These are phyloP conservation scores for Geranium brycei DNA, from an alignment of 345 rosid species.

Conservation along the genomic window DNA sequence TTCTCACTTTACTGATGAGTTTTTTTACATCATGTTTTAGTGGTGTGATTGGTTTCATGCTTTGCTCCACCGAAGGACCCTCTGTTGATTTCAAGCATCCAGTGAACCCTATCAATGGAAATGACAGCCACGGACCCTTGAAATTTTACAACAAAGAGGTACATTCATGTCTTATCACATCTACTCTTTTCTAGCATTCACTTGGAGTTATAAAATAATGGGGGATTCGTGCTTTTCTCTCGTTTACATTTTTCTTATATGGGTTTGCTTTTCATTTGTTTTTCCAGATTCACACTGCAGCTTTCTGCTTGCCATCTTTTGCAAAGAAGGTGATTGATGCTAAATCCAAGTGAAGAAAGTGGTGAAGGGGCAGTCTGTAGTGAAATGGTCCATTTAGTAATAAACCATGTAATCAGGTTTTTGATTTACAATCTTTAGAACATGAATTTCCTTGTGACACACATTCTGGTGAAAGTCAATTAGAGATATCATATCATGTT, in stretches of 20 bases:
- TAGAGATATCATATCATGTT: neutral
- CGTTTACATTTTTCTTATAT: neutral
- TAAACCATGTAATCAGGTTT: conserved; percentile 12
- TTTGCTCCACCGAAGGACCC: conserved; percentile 89
- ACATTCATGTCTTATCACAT: neutral
- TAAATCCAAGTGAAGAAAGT: conserved; percentile 21
- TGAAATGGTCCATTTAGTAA: conserved; percentile 5
- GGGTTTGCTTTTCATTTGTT: neutral
- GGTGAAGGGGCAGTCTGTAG: neutral
- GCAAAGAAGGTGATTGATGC: conserved; percentile 80
- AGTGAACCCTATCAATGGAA: conserved; percentile 45
- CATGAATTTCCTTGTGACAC: neutral
- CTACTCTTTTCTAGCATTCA: neutral
- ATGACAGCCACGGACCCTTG: conserved; percentile 37
- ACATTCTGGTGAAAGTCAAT: neutral
- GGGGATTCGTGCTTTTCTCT: neutral
- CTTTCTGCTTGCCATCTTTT: conserved; percentile 86
- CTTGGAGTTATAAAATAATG: neutral
- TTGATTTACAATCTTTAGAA: neutral
- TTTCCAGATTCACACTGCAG: conserved; percentile 78
- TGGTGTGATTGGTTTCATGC: conserved; percentile 96
- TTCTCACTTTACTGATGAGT: neutral
- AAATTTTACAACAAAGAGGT: conserved; percentile 84
- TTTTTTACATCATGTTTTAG: conserved; percentile 24
- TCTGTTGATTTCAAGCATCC: conserved; percentile 82